Evolutionary conservation across 345 rosid species (phyloP), one percentile per base, ranked within the genome.

Genomic region (Salix suchowensis): DNA sequence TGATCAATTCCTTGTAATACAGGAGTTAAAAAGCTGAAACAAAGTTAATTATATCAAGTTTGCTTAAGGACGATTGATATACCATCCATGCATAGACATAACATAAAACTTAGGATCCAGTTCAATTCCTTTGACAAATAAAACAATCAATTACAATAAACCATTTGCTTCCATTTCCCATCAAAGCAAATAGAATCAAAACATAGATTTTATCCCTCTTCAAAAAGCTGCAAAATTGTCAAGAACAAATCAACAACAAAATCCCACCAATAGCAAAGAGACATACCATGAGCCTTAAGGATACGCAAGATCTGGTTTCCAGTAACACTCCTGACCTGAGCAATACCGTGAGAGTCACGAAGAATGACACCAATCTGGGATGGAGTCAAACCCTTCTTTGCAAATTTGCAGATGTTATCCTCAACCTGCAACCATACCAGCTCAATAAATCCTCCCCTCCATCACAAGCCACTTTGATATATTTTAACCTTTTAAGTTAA

Each of bases 281-380:
- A 58, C 0, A 12, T 71, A 76, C 83, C 83, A 62, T 76, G 79
- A 32, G 83, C 83, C 77, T 81, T 81, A 10, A 81, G 79, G 71
- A 81, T 81, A 42, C 83, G 83, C 50, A 81, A 73, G 48, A 81
- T 80, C 73, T 80, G 76, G 79, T 72, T 80, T 19, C 83, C 83
- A 13, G 83, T 80, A 10, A 80, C 79, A 21, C 83, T 80, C 79
- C 28, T 76, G 34, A 80, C 83, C 77, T 80, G 83, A 40, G 83
- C 79, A 75, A 81, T 81, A 23, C 83, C 83, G 1, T 81, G 83
- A 76, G 83, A 81, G 36, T 81, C 83, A 58, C 83, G 77, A 28
- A 81, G 80, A 26, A 81, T 81, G 12, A 81, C 83, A 67, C 83
- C 83, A 28, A 81, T 81, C 80, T 81, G 83, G 13, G 83, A 81